phyloP scores from a whole-genome alignment of 331 rosid genomes.

The Arachis monticola region DNA sequence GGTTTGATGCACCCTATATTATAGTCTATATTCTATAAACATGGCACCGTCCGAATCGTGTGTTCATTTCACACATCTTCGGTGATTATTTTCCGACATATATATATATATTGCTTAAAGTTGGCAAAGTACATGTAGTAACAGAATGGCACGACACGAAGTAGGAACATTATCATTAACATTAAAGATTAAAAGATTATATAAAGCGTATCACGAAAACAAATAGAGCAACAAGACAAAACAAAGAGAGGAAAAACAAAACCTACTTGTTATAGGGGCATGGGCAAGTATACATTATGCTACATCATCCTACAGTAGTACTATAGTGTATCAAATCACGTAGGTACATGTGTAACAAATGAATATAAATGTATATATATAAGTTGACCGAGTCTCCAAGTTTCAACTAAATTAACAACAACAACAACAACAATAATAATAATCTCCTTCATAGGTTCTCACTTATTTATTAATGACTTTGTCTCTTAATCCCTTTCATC shows the following conservation, averaged over 20 bases:
- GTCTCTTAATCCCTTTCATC: conserved; percentile 4
- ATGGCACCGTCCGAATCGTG: not conserved
- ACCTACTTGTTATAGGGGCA: conserved; percentile 35
- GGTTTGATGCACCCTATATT: conserved; percentile 31
- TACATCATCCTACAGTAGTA: not conserved
- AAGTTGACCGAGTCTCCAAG: too few relatives aligned
- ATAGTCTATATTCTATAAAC: conserved; percentile 5
- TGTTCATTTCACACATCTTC: not conserved
- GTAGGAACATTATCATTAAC: conserved; percentile 45
- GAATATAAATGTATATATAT: too few relatives aligned
- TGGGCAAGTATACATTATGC: not conserved
- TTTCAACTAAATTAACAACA: too few relatives aligned
- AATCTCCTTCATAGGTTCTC: conserved; percentile 5
- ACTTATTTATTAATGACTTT: not conserved
- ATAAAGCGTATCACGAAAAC: conserved; percentile 25
- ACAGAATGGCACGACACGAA: conserved; percentile 37
- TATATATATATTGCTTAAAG: conserved; percentile 18
- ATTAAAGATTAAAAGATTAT: not conserved
- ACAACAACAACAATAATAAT: not conserved
- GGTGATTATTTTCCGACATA: conserved; percentile 33
- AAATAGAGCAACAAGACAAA: conserved; percentile 44
- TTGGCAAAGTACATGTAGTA: conserved; percentile 35
- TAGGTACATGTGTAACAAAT: not conserved
- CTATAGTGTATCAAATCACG: conserved; percentile 1
- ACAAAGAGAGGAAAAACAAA: conserved; percentile 27